These are phyloP conservation scores for Triticum timopheevii DNA, from an alignment of 176 grass and related monocot species.

Conservation along the genomic window DNA sequence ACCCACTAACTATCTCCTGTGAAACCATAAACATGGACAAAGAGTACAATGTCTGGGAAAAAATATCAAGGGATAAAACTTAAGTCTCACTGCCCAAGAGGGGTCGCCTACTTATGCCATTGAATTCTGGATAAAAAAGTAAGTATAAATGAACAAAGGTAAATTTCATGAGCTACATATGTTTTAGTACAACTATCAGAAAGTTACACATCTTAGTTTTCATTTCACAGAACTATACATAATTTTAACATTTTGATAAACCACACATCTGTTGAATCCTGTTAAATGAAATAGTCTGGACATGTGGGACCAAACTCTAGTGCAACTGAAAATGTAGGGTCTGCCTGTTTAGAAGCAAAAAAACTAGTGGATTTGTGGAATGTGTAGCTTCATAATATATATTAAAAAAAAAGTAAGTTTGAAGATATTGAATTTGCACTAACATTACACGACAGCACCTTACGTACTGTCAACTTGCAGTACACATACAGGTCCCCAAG, in stretches of 20 bases:
- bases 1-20: background rate
- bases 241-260: background rate
- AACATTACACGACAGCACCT: background rate
- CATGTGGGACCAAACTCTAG: background rate
- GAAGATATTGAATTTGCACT: background rate
- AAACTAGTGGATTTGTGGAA: background rate
- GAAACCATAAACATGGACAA: background rate
- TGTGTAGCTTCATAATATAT: background rate
- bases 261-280: background rate
- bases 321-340: background rate
- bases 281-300: background rate
- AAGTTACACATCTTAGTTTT: background rate
- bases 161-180: background rate
- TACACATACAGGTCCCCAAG: background rate
- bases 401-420: background rate
- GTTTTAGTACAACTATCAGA: slow-evolving; percentile 8
- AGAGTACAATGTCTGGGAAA: background rate
- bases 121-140: background rate
- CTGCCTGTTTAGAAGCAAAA: background rate
- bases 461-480: background rate
- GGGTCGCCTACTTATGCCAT: background rate
- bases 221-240: background rate
- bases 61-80: background rate
- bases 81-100: background rate
- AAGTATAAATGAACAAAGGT: background rate